A percentile compares a stretch with the other conserved stretches of the same genome.
phyloP scores from a whole-genome alignment of 2,329 filamentous ascomycete species.

The Scedosporium minutisporum region DNA sequence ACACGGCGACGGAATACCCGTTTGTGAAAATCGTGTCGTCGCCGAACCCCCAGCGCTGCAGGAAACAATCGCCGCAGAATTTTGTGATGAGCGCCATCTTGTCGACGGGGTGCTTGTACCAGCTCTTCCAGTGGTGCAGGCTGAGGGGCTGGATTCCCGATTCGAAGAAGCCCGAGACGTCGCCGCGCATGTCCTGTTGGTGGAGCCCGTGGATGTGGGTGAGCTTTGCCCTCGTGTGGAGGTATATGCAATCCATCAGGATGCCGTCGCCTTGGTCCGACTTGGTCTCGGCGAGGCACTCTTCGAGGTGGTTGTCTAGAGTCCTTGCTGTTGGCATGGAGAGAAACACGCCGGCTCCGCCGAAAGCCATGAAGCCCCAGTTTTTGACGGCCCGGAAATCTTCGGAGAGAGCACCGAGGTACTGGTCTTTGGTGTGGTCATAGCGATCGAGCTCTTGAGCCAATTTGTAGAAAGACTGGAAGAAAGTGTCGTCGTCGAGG shows the following conservation, averaged over 20 bases:
- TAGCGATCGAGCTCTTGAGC: conserved; percentile 34
- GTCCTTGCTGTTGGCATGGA: conserved; percentile 40
- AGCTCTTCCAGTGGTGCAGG: conserved; percentile 55
- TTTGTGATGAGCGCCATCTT: conserved; percentile 37
- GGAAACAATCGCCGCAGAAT: conserved; percentile 49
- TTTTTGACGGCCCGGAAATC: conserved; percentile 38
- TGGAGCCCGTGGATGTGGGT: conserved; percentile 44
- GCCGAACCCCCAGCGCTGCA: conserved; percentile 44
- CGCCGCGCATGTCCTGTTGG: conserved; percentile 46
- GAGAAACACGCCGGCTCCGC: conserved; percentile 51
- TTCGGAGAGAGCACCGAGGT: conserved; percentile 50
- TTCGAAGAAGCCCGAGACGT: conserved; percentile 52
- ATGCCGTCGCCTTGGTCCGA: conserved; percentile 41
- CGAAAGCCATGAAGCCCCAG: conserved; percentile 51
- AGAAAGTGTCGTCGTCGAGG: conserved; percentile 57
- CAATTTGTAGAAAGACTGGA: conserved; percentile 42
- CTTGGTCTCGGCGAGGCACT: conserved; percentile 27
- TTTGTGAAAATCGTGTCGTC: conserved; percentile 44
- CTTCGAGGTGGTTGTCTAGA: conserved; percentile 35
- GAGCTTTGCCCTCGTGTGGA: conserved; percentile 42
- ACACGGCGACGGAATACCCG: conserved; percentile 47
- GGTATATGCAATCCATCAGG: conserved; percentile 47
- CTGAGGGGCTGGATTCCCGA: conserved; percentile 43
- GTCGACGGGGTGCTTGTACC: conserved; percentile 41
- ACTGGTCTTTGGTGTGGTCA: conserved; percentile 38